Conservation (phyloP, 371 early-diverging fungal genomes). For the Mortierella sp. region DNA sequence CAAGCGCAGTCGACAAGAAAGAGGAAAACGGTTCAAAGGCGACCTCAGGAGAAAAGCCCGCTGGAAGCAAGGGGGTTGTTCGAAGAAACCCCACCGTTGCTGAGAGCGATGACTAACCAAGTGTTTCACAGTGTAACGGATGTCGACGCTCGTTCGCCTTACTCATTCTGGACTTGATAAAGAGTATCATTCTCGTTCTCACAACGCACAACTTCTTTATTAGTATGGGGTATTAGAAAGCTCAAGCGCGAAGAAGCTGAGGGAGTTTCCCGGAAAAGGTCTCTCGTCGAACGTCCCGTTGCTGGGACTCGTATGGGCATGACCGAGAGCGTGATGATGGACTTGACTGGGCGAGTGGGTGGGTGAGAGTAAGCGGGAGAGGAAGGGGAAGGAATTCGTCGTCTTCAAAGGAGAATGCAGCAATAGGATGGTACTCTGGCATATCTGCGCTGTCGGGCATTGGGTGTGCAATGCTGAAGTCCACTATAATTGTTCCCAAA, state of each 20-base stretch:
- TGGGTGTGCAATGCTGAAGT: slow-evolving; percentile 9
- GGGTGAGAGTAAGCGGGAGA: neutral
- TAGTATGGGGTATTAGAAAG: too few relatives aligned
- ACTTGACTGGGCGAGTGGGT: neutral
- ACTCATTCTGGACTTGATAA: too few relatives aligned
- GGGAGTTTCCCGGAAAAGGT: too few relatives aligned
- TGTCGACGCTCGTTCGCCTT: too few relatives aligned
- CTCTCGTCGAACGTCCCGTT: too few relatives aligned
- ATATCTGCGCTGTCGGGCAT: neutral
- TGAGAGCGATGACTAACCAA: slow-evolving; percentile 5
- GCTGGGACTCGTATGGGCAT: too few relatives aligned
- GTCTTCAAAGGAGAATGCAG: slow-evolving; percentile 14
- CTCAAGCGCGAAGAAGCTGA: too few relatives aligned
- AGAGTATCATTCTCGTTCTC: too few relatives aligned
- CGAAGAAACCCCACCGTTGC: slow-evolving; percentile 18
- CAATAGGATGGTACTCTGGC: slow-evolving; percentile 13
- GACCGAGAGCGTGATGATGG: too few relatives aligned
- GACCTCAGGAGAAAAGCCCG: neutral
- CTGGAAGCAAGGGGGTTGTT: slow-evolving; percentile 10
- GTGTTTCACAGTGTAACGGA: too few relatives aligned
- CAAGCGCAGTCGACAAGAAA: slow-evolving; percentile 22
- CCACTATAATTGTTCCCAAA: slow-evolving; percentile 4
- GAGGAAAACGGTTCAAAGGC: slow-evolving; percentile 9
- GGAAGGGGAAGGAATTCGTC: neutral
- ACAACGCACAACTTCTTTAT: too few relatives aligned